Base-by-base conservation (phyloP, 176 grass and related monocot genomes). In the Bonia amplexicaulis region DNA sequence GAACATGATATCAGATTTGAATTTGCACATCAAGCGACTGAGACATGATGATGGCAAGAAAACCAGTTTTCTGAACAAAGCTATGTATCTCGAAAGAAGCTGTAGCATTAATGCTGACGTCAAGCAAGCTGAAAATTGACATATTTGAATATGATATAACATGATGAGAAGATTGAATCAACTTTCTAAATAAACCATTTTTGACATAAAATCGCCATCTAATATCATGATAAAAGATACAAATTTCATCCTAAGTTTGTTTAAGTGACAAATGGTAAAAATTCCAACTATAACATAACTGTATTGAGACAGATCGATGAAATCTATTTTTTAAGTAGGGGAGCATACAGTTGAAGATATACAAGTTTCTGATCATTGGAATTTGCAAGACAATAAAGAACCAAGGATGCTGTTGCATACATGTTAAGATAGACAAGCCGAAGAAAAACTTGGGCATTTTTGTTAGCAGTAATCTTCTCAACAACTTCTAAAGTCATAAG, bases 371-470 rank as follows among this genome's bases (percentile, higher is more conserved):
- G 61, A 46, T 49, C 42, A 71, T 52, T 4, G 19, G 47, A 49
- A 66, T 47, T 70, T 63, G 15, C 29, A 71, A 70, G n/a, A 26
- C 37, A 72, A 71, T 42, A 27, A 46, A 69, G 61, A 70, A 82
- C 69, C 42, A 79, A 79, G 78, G 39, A 83, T 48, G n/a, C 45
- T 57, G 65, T 29, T 74, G n/a, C 85, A 40, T 97, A 97, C 94
- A 41, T 97, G 90, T 92, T 97, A 69, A 80, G 81, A 84, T 89
- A 74, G 77, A 92, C 80, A 37, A 97, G 90, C 39, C 92, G 92
- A 82, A 97, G 90, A 83, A 94, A 92, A 90, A 94, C 52, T 83
- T 97, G 90, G 62, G 77, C 51, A 71, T 64, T 90, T 86, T 84
- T 92, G 53, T 89, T 88, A 75, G 88, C 83, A 89, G 85, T 87